These are phyloP conservation scores for Termitomyces sp. DNA, from an alignment of 768 basidiomycete species.

Conservation along the genomic window DNA sequence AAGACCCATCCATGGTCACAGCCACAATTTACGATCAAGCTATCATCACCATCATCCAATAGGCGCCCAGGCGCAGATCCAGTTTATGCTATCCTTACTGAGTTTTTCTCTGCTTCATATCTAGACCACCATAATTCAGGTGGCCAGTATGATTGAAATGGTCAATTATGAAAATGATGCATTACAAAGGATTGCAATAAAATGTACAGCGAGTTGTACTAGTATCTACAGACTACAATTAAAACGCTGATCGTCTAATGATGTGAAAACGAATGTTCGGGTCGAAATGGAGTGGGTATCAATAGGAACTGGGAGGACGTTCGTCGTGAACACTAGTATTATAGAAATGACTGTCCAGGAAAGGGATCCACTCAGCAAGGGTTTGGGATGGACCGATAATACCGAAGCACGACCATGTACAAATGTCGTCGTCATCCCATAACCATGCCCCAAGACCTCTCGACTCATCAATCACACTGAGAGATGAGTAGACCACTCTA, in stretches of 20 bases:
- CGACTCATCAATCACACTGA: neutral
- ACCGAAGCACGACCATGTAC: neutral
- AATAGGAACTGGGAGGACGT: neutral
- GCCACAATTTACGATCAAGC: neutral
- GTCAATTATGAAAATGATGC: neutral
- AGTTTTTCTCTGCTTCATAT: neutral
- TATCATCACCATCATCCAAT: neutral
- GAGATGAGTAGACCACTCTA: neutral
- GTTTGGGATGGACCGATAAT: neutral
- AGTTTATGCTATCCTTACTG: neutral
- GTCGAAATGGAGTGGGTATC: neutral
- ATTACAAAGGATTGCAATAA: neutral
- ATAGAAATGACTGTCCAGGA: neutral
- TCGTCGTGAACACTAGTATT: neutral
- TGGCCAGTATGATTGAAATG: neutral
- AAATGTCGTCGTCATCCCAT: neutral
- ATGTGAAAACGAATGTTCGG: neutral
- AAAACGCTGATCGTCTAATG: neutral
- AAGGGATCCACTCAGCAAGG: neutral
- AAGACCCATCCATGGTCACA: neutral
- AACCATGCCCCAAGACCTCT: neutral
- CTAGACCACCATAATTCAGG: neutral
- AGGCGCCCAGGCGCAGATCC: neutral
- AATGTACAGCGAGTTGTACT: neutral
- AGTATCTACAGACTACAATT: neutral